Percentiles rank a stretch among this genome's conserved stretches.
Evolutionary conservation across 1,139 yeast genomes (phyloP).

Genomic region (Nakaseomyces kungkrabaensis): DNA sequence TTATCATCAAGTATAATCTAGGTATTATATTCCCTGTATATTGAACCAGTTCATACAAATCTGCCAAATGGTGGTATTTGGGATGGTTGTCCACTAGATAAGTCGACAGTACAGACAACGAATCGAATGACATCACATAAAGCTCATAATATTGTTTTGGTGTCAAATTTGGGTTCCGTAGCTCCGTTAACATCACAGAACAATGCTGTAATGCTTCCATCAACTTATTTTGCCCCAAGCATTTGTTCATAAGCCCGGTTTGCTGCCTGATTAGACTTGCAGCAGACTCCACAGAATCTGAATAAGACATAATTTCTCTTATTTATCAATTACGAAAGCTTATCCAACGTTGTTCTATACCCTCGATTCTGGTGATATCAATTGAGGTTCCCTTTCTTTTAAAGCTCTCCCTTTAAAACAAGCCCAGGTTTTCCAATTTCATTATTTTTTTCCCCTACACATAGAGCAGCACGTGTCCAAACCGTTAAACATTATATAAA

Average conservation of each 20-base stretch:
- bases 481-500: too few species aligned
- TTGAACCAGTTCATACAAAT: constrained; percentile 87
- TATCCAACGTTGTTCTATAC: neutral
- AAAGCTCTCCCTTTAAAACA: neutral
- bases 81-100: constrained; percentile 62
- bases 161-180: constrained; percentile 62
- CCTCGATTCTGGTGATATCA: neutral
- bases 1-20: constrained; percentile 84
- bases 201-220: constrained; percentile 88
- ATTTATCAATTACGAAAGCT: neutral
- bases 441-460: neutral
- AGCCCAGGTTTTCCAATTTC: neutral
- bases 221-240: constrained; percentile 55
- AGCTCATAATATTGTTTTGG: constrained; percentile 94
- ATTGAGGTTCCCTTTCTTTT: neutral
- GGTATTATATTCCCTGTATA: constrained; percentile 93
- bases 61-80: constrained; percentile 65
- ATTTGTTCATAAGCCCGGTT: constrained; percentile 64
- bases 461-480: too few species aligned
- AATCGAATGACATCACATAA: constrained; percentile 77
- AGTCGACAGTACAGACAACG: constrained; percentile 57
- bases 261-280: constrained; percentile 49
- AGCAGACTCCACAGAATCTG: constrained; percentile 24
- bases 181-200: constrained; percentile 70
- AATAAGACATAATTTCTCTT: constrained; percentile 17